These are phyloP conservation scores for Calonectria montana DNA, from an alignment of 2,329 filamentous ascomycete species.

Conservation along the genomic window DNA sequence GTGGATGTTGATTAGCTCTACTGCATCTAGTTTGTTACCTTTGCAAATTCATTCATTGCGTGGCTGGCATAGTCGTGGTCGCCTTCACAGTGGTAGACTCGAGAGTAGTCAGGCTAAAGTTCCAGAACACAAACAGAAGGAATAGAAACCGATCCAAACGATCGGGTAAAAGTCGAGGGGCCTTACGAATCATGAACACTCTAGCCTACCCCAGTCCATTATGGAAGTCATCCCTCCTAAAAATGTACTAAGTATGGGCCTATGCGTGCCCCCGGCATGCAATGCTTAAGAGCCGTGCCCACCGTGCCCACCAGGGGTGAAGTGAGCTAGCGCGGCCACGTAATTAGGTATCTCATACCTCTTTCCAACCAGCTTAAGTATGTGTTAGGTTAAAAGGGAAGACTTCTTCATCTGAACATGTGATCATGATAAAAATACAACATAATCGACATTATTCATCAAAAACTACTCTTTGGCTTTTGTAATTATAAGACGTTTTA, in stretches of 20 bases:
- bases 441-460: not conserved
- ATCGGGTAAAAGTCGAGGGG: not conserved
- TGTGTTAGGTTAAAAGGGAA: not conserved
- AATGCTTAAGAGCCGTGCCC: not conserved
- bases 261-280: not conserved
- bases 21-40: not conserved
- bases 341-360: not conserved
- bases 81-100: not conserved
- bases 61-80: not conserved
- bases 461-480: too few relatives aligned
- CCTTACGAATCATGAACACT: not conserved
- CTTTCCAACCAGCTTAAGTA: too few relatives aligned
- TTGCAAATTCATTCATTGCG: not conserved
- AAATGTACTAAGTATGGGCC: not conserved
- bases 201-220: not conserved
- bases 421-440: not conserved
- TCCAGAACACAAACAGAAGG: conserved; percentile 2
- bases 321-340: not conserved
- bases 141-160: not conserved
- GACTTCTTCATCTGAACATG: not conserved
- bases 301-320: not conserved
- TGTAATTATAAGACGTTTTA: too few relatives aligned
- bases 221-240: not conserved
- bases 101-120: not conserved
- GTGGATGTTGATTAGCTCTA: not conserved